A percentile compares a stretch with the other conserved stretches of the same genome.
Evolutionary conservation across 1,284 basidiomycete species (phyloP).

Genomic region (Nidula niveotomentosa): DNA sequence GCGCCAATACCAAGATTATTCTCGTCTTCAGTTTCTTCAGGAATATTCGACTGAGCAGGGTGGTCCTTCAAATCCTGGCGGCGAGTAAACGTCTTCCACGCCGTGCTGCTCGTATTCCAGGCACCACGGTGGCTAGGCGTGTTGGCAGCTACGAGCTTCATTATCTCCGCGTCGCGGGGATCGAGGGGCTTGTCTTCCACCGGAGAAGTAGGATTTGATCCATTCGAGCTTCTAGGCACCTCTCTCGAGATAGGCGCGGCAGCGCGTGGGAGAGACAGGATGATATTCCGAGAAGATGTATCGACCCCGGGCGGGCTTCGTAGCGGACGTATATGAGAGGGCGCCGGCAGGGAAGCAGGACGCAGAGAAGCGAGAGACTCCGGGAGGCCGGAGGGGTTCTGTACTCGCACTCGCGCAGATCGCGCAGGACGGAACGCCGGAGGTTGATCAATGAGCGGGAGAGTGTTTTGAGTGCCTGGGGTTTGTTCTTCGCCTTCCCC

Average conservation of each 20-base stretch:
- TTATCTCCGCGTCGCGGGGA: constrained; percentile 50
- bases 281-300: constrained; percentile 27
- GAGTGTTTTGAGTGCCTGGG: constrained; percentile 22
- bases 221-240: background rate
- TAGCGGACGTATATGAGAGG: constrained; percentile 48
- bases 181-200: constrained; percentile 8
- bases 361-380: constrained; percentile 60
- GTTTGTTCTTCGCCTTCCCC: constrained; percentile 38
- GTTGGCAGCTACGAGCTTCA: constrained; percentile 63
- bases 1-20: no score
- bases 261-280: constrained; percentile 26
- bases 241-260: constrained; percentile 11
- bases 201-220: background rate
- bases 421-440: constrained; percentile 30
- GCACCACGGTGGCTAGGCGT: constrained; percentile 69
- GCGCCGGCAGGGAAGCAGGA: constrained; percentile 64
- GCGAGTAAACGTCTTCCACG: constrained; percentile 62
- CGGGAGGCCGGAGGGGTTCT: constrained; percentile 40
- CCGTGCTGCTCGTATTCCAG: constrained; percentile 63
- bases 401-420: constrained; percentile 23
- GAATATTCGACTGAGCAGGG: constrained; percentile 34
- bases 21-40: constrained; percentile 43
- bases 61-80: constrained; percentile 33
- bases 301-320: constrained; percentile 33
- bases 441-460: constrained; percentile 47